Evolutionary conservation across 257 asterid species (phyloP).

Genomic region (Solanum chaucha): DNA sequence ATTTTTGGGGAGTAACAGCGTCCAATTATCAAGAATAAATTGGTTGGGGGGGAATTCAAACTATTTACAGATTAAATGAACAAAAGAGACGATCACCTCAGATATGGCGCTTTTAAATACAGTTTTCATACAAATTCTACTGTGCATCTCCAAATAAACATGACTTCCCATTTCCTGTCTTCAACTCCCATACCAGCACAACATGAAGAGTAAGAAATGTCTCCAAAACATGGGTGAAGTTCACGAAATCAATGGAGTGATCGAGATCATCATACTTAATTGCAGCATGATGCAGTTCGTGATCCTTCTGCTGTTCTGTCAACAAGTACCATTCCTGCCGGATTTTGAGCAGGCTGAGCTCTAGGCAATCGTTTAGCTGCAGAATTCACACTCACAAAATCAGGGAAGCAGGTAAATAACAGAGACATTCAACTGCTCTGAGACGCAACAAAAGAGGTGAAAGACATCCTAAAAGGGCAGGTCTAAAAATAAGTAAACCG

Average conservation of each 20-base stretch:
- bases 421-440: not conserved
- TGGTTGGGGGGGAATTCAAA: not conserved
- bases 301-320: constrained; percentile 64
- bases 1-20: not conserved
- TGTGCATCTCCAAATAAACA: not conserved
- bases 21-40: not conserved
- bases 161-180: not conserved
- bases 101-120: not conserved
- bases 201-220: not conserved
- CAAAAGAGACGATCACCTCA: not conserved
- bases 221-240: not conserved
- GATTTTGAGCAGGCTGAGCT: constrained; percentile 61
- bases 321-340: constrained; percentile 68
- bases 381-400: not conserved
- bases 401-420: not conserved
- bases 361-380: constrained; percentile 69
- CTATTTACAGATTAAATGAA: not conserved
- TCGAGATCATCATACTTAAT: constrained; percentile 8
- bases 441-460: not conserved
- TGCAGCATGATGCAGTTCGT: constrained; percentile 48
- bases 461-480: not conserved
- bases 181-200: not conserved
- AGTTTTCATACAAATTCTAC: not conserved
- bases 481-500: not conserved
- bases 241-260: not conserved